phyloP scores from a whole-genome alignment of 2,329 filamentous ascomycete species.

The Xylariaceae sp. region DNA sequence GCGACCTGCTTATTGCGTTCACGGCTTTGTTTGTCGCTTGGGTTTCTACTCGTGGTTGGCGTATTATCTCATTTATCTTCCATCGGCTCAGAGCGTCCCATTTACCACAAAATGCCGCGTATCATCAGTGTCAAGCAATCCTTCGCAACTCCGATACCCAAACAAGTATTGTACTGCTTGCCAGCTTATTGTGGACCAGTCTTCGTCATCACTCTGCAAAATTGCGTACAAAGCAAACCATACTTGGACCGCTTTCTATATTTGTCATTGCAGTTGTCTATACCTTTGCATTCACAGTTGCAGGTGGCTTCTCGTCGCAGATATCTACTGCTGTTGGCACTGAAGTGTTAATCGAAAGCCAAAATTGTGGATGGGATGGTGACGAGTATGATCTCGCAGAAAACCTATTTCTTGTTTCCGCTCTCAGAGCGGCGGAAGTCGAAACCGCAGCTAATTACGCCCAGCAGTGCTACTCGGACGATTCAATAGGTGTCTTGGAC shows the following conservation, averaged over 20 bases:
- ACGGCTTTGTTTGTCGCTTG: neutral
- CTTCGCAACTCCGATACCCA: neutral
- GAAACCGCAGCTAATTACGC: neutral
- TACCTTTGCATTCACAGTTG: constrained; percentile 1
- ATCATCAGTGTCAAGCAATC: neutral
- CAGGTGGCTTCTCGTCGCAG: constrained; percentile 9
- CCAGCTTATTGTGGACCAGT: neutral
- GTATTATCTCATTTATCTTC: neutral
- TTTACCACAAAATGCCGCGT: neutral
- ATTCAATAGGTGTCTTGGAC: neutral
- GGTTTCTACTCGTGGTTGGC: neutral
- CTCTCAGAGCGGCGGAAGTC: neutral
- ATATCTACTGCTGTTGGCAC: constrained; percentile 5
- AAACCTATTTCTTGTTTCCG: neutral
- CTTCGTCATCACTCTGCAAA: neutral
- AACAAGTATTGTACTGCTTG: neutral
- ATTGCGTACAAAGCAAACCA: neutral
- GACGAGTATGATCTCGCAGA: neutral
- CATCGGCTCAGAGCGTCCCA: neutral
- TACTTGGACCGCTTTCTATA: neutral
- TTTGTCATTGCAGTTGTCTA: neutral
- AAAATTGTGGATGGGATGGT: constrained; percentile 5
- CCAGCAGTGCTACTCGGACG: neutral
- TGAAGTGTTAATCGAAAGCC: constrained; percentile 4
- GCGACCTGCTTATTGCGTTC: neutral